These are phyloP conservation scores for Geotrichum carabidarum DNA, from an alignment of 1,139 yeast species.

Conservation along the genomic window DNA sequence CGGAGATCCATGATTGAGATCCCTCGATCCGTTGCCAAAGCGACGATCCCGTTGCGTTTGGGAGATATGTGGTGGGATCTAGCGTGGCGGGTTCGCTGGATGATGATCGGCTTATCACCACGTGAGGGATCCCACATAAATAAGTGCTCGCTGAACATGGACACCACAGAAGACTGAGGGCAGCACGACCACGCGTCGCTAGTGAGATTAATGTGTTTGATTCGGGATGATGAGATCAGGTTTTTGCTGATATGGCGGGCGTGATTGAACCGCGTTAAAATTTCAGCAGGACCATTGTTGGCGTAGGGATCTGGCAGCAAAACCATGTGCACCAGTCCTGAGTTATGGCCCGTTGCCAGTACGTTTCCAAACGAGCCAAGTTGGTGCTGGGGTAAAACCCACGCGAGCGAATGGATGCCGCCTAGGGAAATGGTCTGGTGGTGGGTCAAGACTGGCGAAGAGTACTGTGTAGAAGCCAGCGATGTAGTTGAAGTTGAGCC, in stretches of 20 bases:
- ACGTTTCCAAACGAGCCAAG: constrained; percentile 38
- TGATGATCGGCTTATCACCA: constrained; percentile 50
- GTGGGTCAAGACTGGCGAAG: constrained; percentile 51
- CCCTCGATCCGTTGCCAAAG: constrained; percentile 66
- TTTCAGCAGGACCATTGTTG: constrained; percentile 56
- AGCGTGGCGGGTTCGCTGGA: constrained; percentile 51
- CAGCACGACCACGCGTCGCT: constrained; percentile 42
- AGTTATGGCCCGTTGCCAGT: constrained; percentile 63
- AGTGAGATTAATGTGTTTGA: constrained; percentile 40
- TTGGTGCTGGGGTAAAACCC: constrained; percentile 47
- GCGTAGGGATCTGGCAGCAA: constrained; percentile 55
- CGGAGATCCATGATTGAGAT: constrained; percentile 65
- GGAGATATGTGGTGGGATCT: constrained; percentile 51
- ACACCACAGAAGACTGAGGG: constrained; percentile 44
- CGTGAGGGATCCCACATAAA: constrained; percentile 69
- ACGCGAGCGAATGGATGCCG: constrained; percentile 57
- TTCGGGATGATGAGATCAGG: constrained; percentile 30
- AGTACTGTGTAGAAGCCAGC: constrained; percentile 4
- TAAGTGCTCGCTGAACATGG: constrained; percentile 58
- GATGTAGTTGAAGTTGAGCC: constrained; percentile 1
- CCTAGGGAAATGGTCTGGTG: constrained; percentile 71
- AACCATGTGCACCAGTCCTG: constrained; percentile 65
- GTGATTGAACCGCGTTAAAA: constrained; percentile 70
- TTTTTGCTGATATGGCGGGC: constrained; percentile 47
- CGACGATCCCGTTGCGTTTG: constrained; percentile 48